Percentiles rank a stretch among this genome's conserved stretches.
These are phyloP conservation scores for Neoboletus subvelutipes DNA, from an alignment of 768 basidiomycete species.

Conservation along the genomic window DNA sequence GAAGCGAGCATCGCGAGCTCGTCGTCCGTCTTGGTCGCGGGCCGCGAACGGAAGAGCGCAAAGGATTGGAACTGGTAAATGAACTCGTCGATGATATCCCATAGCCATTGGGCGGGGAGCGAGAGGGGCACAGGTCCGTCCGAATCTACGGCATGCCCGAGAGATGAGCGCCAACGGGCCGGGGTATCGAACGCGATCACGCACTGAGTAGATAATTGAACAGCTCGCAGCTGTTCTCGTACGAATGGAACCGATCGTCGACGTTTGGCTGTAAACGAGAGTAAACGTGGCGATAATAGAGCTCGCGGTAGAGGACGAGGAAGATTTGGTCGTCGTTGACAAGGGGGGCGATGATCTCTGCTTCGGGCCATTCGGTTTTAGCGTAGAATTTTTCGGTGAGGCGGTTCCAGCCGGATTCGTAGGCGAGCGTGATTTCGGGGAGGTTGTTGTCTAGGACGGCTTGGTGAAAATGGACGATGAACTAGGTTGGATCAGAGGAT, in stretches of 20 bases:
- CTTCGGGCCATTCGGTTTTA: slow-evolving; percentile 96
- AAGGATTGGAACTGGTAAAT: slow-evolving; percentile 99
- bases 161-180: not conserved
- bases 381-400: slow-evolving; percentile 95
- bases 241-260: slow-evolving; percentile 97
- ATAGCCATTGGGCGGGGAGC: slow-evolving; percentile 96
- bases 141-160: slow-evolving; percentile 56
- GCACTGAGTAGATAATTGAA: slow-evolving; percentile 96
- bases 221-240: slow-evolving; percentile 96
- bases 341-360: slow-evolving; percentile 90
- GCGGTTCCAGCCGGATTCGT: slow-evolving; percentile 97
- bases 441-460: slow-evolving; percentile 91
- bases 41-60: slow-evolving; percentile 86
- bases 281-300: slow-evolving; percentile 95
- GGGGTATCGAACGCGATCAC: not conserved
- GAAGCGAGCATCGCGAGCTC: slow-evolving; percentile 82
- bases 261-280: slow-evolving; percentile 93
- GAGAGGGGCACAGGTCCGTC: slow-evolving; percentile 90
- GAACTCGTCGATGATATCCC: slow-evolving; percentile 97
- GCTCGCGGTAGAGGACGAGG: slow-evolving; percentile 93
- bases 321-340: slow-evolving; percentile 97
- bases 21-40: slow-evolving; percentile 84
- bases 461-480: slow-evolving; percentile 94
- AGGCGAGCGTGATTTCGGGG: slow-evolving; percentile 85
- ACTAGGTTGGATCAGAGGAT: slow-evolving; percentile 44